These are phyloP conservation scores for Dipodascopsis uninucleata DNA, from an alignment of 805 yeast genomes.

Conservation along the genomic window DNA sequence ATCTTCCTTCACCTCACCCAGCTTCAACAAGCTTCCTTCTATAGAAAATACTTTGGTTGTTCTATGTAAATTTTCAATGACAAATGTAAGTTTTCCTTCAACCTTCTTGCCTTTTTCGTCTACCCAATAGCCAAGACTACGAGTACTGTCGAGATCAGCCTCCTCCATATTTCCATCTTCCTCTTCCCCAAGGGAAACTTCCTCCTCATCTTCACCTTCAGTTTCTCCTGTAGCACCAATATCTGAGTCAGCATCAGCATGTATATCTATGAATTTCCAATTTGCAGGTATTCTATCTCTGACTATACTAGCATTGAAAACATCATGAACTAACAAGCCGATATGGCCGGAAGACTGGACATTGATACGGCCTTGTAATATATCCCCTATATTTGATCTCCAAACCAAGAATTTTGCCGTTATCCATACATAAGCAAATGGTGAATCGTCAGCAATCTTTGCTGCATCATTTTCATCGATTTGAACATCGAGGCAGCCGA, in stretches of 20 bases:
- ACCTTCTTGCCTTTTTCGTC: constrained; percentile 70
- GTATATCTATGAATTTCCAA: constrained; percentile 82
- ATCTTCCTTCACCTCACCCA: constrained; percentile 58
- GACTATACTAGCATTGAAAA: constrained; percentile 90
- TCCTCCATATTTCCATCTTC: constrained; percentile 10
- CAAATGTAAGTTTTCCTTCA: constrained; percentile 78
- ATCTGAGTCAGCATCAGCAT: constrained; percentile 51
- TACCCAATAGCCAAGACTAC: constrained; percentile 81
- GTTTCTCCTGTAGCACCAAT: constrained; percentile 18
- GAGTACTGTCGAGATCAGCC: constrained; percentile 27
- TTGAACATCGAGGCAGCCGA: constrained; percentile 68
- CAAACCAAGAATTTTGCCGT: constrained; percentile 78
- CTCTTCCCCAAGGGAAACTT: constrained; percentile 6
- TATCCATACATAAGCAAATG: constrained; percentile 87
- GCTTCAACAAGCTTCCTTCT: constrained; percentile 76
- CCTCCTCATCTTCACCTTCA: constrained; percentile 16
- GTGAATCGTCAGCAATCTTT: constrained; percentile 70
- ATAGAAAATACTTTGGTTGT: constrained; percentile 80
- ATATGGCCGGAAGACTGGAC: constrained; percentile 94
- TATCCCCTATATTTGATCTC: constrained; percentile 87
- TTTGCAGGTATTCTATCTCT: constrained; percentile 76
- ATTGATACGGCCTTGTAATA: constrained; percentile 79
- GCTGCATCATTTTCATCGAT: constrained; percentile 51
- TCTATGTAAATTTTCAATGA: constrained; percentile 59
- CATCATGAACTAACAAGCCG: constrained; percentile 85